Conservation (phyloP, 2,329 filamentous ascomycete genomes). For the Calonectria crousiana region DNA sequence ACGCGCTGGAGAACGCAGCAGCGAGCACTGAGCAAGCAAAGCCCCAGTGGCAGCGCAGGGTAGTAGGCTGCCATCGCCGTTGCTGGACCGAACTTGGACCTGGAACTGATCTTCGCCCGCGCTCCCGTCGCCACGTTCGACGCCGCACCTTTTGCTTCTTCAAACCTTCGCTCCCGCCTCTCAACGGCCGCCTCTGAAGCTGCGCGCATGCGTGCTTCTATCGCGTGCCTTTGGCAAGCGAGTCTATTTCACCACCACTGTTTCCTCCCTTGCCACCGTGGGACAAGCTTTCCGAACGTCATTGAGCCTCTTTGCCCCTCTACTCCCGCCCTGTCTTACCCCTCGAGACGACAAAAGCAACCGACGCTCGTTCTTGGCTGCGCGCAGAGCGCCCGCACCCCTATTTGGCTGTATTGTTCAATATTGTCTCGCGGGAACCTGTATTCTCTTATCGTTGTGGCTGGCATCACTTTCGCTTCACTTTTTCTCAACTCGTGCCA, state of each 20-base stretch:
- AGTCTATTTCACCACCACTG: constrained; percentile 17
- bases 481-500: constrained; percentile 19
- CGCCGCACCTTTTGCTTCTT: constrained; percentile 34
- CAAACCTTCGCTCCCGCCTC: constrained; percentile 33
- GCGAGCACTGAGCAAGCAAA: constrained; percentile 11
- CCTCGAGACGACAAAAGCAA: constrained; percentile 23
- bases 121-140: constrained; percentile 23
- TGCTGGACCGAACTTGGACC: constrained; percentile 23
- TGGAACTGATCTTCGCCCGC: constrained; percentile 25
- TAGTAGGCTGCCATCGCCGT: constrained; percentile 21
- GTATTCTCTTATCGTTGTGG: constrained; percentile 26
- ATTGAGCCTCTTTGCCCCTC: constrained; percentile 21
- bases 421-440: constrained; percentile 8
- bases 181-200: constrained; percentile 28
- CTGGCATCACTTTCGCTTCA: constrained; percentile 30
- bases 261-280: constrained; percentile 17
- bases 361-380: constrained; percentile 28
- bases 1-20: constrained; percentile 20
- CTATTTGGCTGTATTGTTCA: constrained; percentile 7
- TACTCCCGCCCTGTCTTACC: constrained; percentile 15
- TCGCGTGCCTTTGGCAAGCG: constrained; percentile 31
- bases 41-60: constrained; percentile 15
- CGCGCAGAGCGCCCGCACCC: constrained; percentile 19
- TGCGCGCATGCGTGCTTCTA: constrained; percentile 35
- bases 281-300: constrained; percentile 20